These are phyloP conservation scores for Hemileccinum impolitum DNA, from an alignment of 768 basidiomycete species.

Conservation along the genomic window DNA sequence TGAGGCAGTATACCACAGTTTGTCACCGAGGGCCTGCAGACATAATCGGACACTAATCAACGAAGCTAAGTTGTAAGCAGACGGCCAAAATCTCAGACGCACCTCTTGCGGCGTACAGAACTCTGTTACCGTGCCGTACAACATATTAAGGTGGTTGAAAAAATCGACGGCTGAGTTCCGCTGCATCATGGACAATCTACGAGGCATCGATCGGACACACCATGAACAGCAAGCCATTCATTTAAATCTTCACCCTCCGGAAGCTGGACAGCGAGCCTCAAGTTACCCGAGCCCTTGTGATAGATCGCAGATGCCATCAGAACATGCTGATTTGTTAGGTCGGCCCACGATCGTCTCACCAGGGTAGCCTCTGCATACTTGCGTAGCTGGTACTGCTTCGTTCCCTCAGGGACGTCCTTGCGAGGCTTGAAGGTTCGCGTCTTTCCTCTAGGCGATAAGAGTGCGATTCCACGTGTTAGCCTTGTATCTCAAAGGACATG, in stretches of 20 bases:
- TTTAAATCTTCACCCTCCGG: slow-evolving; percentile 97
- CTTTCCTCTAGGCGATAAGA: slow-evolving; percentile 60
- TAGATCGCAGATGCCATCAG: slow-evolving; percentile 8
- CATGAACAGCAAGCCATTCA: slow-evolving; percentile 99
- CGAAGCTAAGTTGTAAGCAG: slow-evolving; percentile 7
- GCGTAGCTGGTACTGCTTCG: slow-evolving; percentile 96
- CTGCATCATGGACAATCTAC: neutral
- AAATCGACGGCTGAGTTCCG: slow-evolving; percentile 86
- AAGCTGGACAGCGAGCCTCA: slow-evolving; percentile 86
- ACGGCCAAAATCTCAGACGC: slow-evolving; percentile 19
- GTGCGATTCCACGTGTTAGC: slow-evolving; percentile 8
- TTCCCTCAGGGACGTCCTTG: slow-evolving; percentile 92
- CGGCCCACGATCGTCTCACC: slow-evolving; percentile 36
- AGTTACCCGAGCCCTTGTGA: slow-evolving; percentile 87
- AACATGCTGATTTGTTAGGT: neutral
- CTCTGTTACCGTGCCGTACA: slow-evolving; percentile 97
- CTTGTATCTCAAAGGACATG: slow-evolving; percentile 7
- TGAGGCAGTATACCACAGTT: neutral
- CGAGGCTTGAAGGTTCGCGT: slow-evolving; percentile 96
- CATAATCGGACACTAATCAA: slow-evolving; percentile 85
- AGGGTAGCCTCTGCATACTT: slow-evolving; percentile 97
- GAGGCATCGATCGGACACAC: slow-evolving; percentile 41
- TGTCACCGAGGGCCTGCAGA: slow-evolving; percentile 88
- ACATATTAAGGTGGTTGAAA: slow-evolving; percentile 99
- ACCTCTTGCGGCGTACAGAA: slow-evolving; percentile 96